phyloP scores from a whole-genome alignment of 2,329 filamentous ascomycete genomes.

The Nannizzia gypsea region DNA sequence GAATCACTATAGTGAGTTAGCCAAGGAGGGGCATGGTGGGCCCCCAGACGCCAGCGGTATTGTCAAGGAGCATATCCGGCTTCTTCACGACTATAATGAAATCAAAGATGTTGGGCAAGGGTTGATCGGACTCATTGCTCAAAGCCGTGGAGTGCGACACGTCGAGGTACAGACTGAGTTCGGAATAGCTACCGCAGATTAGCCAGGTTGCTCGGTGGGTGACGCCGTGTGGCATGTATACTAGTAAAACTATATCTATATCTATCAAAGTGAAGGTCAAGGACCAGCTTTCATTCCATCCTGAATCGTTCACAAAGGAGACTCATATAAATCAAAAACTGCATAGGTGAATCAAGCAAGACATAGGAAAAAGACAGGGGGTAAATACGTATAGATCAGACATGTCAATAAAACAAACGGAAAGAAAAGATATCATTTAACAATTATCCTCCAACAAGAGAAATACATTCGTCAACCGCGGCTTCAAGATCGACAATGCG shows the following conservation, averaged over 20 bases:
- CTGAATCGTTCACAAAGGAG: not conserved
- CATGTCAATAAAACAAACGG: not conserved
- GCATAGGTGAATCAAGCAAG: not conserved
- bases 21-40: not conserved
- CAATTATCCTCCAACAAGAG: slow-evolving; percentile 33
- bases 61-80: slow-evolving; percentile 51
- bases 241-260: slow-evolving; percentile 1
- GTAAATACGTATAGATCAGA: not conserved
- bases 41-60: slow-evolving; percentile 38
- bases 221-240: not conserved
- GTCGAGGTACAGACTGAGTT: slow-evolving; percentile 32
- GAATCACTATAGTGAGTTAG: slow-evolving; percentile 2
- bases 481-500: slow-evolving; percentile 44
- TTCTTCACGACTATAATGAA: slow-evolving; percentile 59
- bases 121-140: slow-evolving; percentile 55
- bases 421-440: not conserved
- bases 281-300: not conserved
- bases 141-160: slow-evolving; percentile 47
- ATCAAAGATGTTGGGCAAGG: slow-evolving; percentile 57
- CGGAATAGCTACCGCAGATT: slow-evolving; percentile 30
- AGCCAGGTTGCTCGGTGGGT: slow-evolving; percentile 6
- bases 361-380: not conserved
- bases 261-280: not conserved
- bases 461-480: slow-evolving; percentile 46
- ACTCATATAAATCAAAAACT: slow-evolving; percentile 2